These are phyloP conservation scores for Hammondia hammondi DNA, from an alignment of 169 alveolate species.

Conservation along the genomic window DNA sequence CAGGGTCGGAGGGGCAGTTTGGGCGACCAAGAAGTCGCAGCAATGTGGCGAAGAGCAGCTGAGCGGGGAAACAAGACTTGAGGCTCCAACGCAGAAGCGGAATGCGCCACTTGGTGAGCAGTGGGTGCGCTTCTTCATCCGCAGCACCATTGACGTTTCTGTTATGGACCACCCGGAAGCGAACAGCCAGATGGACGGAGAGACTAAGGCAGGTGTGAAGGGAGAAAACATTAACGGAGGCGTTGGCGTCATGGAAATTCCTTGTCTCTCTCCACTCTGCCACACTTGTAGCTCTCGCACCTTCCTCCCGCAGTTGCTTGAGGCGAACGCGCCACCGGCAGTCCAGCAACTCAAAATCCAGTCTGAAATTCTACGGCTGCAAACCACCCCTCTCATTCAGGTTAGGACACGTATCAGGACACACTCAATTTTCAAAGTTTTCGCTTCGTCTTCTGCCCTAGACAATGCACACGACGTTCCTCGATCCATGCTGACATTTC, in stretches of 20 bases:
- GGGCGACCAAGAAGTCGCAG: too few species aligned
- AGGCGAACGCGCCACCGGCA: not conserved
- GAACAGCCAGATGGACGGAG: not conserved
- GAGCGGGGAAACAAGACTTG: too few species aligned
- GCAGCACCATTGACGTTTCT: not conserved
- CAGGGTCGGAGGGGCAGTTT: too few species aligned
- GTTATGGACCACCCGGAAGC: not conserved
- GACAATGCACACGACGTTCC: too few species aligned
- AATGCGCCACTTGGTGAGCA: not conserved
- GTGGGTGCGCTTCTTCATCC: not conserved
- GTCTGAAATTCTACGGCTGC: not conserved
- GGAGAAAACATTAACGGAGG: not conserved
- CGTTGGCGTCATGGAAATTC: not conserved
- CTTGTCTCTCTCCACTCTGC: conserved; percentile 29
- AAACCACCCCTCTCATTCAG: conserved; percentile 13
- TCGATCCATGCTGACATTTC: too few species aligned
- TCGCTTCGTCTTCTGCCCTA: too few species aligned
- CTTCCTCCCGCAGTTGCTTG: conserved; percentile 19
- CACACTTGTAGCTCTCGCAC: not conserved
- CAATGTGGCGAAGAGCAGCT: too few species aligned
- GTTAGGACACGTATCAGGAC: not conserved
- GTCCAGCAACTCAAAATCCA: not conserved
- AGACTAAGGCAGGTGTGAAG: not conserved
- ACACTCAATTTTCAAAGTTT: too few species aligned
- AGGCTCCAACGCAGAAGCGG: not conserved